Base-by-base conservation (phyloP, 2,329 filamentous ascomycete genomes). In the Xylaria sp. region DNA sequence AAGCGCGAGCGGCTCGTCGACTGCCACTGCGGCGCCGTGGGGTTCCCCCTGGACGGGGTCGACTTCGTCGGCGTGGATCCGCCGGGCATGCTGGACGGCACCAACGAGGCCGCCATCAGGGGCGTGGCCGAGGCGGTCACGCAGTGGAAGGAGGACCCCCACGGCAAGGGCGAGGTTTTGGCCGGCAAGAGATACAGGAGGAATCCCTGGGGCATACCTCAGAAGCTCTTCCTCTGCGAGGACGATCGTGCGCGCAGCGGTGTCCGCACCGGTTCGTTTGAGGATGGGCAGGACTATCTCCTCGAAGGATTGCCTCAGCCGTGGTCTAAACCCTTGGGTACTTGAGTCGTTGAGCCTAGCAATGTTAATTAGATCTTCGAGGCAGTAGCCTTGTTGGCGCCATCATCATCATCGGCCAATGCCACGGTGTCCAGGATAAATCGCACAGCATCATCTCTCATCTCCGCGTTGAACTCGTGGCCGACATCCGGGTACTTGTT, bases 401-500 rank as follows among this genome's bases (percentile, higher is more conserved):
- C 52, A 29, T 68, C 66, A 2, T 63, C 63, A 5, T 50, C 52
- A 29, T 68, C 66, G 1, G 63, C 63, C 6, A 67, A 65, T 9
- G 64, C 70, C 17, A 83, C 74, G 6, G 69, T 74, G 38, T 79
- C 74, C 16, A 79, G 70, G 29, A 93, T 70, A 70, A 90, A 93
- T 34, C 72, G 71, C 9, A 88, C 78, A 3, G 89, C 81, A 66
- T 89, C 87, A 57, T 74, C 72, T 22, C 85, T 78, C 90, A 94
- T 93, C 5, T 72, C 78, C 1, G 75, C 69, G 8, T 81, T 86
- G 63, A 90, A 91, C n/a, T 78, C 75, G 69, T 94, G 90, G 0
- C 88, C 87, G 0, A 86, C 78, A 0, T 82, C 86, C 1, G 84
- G 77, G 63, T 91, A 92, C 0, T 91, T 74, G 26, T 82, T 79